Percentiles rank a stretch among this genome's conserved stretches.
These are phyloP conservation scores for Mycena vulgaris DNA, from an alignment of 768 basidiomycete genomes.

Conservation along the genomic window DNA sequence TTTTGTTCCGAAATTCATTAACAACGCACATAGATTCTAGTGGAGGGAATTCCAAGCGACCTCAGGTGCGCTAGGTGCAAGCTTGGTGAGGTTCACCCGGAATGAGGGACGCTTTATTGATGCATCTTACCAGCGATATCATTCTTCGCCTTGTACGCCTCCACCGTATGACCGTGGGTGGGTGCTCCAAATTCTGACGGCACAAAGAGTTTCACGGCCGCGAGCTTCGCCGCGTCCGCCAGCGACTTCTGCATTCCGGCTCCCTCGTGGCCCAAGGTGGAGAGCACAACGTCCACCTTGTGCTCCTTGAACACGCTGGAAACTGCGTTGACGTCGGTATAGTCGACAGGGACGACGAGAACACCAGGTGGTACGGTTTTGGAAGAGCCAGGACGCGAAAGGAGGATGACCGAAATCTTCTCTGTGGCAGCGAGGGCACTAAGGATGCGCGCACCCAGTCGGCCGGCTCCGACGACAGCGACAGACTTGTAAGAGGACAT, in stretches of 20 bases:
- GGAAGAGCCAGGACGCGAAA: constrained; percentile 30
- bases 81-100: not conserved
- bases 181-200: constrained; percentile 55
- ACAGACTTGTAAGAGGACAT: constrained; percentile 18
- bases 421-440: constrained; percentile 68
- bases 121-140: constrained; percentile 48
- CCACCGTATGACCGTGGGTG: constrained; percentile 49
- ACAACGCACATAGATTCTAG: constrained; percentile 52
- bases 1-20: not conserved
- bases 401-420: constrained; percentile 27
- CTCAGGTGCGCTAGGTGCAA: constrained; percentile 48
- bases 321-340: constrained; percentile 44
- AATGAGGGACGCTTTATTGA: not conserved
- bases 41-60: constrained; percentile 47
- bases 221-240: constrained; percentile 53
- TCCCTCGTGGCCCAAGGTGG: constrained; percentile 46
- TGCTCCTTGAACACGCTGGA: constrained; percentile 46
- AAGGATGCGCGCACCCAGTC: constrained; percentile 47
- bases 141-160: constrained; percentile 44
- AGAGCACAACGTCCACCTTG: constrained; percentile 53
- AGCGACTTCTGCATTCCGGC: constrained; percentile 44
- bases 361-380: constrained; percentile 39
- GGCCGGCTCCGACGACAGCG: constrained; percentile 24
- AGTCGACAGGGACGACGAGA: constrained; percentile 46
- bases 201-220: constrained; percentile 55